Conservation (phyloP, 2,329 filamentous ascomycete species). For the Nothomitra cinnamomea region DNA sequence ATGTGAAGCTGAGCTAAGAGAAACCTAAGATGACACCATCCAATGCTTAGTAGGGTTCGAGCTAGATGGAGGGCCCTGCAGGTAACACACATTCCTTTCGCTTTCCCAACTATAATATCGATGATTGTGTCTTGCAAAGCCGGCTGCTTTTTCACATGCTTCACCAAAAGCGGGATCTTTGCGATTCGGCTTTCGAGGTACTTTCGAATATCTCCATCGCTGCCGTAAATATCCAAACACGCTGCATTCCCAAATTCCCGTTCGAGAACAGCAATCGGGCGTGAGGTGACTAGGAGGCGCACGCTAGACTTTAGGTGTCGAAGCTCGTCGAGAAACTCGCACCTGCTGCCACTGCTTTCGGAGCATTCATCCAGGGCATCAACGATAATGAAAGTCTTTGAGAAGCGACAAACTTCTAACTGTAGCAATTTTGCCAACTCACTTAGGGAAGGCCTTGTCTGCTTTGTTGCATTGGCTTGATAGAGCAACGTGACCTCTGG, state of each 20-base stretch:
- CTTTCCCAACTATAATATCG: too few species aligned
- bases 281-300: background rate
- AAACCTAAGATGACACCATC: conserved; percentile 9
- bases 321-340: background rate
- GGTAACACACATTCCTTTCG: background rate
- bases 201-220: conserved; percentile 18
- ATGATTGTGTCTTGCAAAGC: background rate
- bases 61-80: background rate
- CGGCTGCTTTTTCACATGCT: background rate
- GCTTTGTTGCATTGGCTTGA: background rate
- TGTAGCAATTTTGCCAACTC: background rate
- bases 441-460: background rate
- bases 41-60: background rate
- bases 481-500: background rate
- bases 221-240: conserved; percentile 19
- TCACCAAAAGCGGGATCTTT: conserved; percentile 7
- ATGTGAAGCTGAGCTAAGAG: conserved; percentile 14
- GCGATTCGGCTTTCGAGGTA: conserved; percentile 17
- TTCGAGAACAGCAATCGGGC: background rate
- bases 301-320: background rate
- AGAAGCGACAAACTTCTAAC: background rate
- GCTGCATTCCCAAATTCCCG: background rate
- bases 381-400: background rate
- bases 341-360: background rate
- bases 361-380: conserved; percentile 5